Evolutionary conservation across 345 rosid species (phyloP).

Genomic region (Citrus trifoliata): DNA sequence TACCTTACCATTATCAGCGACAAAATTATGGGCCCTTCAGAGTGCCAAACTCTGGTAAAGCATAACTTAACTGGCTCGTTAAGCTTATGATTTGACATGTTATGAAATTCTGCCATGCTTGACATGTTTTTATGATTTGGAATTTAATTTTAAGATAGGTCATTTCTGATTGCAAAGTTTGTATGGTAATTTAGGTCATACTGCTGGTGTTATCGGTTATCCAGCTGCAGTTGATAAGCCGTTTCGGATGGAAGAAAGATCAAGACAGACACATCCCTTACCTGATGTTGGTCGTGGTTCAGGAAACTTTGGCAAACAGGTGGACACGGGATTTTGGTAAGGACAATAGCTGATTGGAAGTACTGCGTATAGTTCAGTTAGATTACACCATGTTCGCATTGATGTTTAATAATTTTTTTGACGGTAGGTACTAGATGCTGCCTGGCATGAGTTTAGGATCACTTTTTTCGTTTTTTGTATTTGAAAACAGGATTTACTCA

Average conservation of each 20-base stretch:
- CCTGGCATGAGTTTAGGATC: neutral
- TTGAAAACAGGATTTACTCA: neutral
- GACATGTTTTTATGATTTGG: neutral
- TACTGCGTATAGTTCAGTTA: neutral
- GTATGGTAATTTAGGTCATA: neutral
- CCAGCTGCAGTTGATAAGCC: neutral
- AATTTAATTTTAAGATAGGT: neutral
- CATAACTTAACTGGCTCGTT: neutral
- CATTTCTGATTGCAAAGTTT: neutral
- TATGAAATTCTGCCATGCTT: neutral
- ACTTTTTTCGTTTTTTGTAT: neutral
- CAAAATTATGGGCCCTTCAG: neutral
- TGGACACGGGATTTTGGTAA: neutral
- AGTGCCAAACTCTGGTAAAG: constrained; percentile 21
- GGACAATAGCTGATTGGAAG: neutral
- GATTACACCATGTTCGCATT: neutral
- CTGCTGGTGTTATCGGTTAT: constrained; percentile 1
- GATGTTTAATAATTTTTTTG: neutral
- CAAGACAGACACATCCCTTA: constrained; percentile 6
- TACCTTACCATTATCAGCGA: constrained; percentile 1
- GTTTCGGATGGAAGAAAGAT: neutral
- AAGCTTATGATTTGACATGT: neutral
- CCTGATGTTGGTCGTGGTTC: constrained; percentile 2
- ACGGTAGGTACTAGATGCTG: neutral
- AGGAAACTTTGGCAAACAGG: neutral